Evolutionary conservation across 2,329 filamentous ascomycete species (phyloP).

Genomic region (Cephalotrichum gorgonifer): DNA sequence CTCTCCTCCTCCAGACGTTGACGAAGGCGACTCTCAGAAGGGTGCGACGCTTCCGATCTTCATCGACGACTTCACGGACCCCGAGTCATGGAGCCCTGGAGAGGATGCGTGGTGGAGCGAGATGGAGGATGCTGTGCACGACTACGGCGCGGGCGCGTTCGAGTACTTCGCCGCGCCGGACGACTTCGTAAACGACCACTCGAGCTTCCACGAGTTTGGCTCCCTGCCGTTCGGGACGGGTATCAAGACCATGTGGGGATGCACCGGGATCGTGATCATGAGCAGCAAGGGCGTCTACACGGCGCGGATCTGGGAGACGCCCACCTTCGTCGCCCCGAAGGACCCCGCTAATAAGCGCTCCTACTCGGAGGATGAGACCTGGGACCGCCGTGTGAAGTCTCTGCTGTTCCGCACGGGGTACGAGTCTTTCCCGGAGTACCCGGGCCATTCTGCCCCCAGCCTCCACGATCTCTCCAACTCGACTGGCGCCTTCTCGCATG

Average conservation of each 20-base stretch:
- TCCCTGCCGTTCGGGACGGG: constrained; percentile 4
- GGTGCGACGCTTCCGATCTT: neutral
- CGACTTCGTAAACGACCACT: constrained; percentile 4
- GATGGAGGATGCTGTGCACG: neutral
- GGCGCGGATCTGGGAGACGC: constrained; percentile 10
- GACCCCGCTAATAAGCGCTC: neutral
- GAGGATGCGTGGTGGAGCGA: neutral
- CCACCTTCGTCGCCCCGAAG: constrained; percentile 5
- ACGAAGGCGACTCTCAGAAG: too few relatives aligned
- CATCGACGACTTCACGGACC: neutral
- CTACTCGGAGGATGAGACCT: neutral
- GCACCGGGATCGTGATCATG: constrained; percentile 7
- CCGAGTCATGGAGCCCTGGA: neutral
- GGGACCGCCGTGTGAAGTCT: neutral
- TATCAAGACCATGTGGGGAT: constrained; percentile 10
- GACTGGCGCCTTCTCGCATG: neutral
- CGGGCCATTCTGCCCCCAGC: neutral
- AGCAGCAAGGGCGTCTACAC: constrained; percentile 8
- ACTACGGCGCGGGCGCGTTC: neutral
- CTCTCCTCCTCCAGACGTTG: neutral
- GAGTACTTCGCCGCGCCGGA: neutral
- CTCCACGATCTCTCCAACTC: neutral
- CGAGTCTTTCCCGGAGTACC: neutral
- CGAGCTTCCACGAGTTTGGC: neutral
- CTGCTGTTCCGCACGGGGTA: neutral